Evolutionary conservation across 805 yeast species (phyloP).

Genomic region (Spencermartinsiella europaea): DNA sequence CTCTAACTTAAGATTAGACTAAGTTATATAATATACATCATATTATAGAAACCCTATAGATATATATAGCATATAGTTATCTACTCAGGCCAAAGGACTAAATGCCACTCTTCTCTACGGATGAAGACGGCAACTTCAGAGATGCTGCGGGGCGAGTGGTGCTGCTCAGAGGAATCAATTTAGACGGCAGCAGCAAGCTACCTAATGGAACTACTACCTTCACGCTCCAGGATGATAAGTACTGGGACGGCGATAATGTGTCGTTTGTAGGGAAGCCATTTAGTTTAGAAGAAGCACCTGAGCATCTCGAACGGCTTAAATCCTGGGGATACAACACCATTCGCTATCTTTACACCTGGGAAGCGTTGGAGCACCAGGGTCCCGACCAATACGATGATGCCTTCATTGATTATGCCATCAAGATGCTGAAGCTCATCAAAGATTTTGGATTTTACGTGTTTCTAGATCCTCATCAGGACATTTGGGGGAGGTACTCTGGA

Average conservation of each 20-base stretch:
- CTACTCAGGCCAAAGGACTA: too few species aligned
- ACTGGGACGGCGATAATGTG: slow-evolving; percentile 63
- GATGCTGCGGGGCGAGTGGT: slow-evolving; percentile 51
- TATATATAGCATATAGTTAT: too few species aligned
- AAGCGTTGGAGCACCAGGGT: slow-evolving; percentile 81
- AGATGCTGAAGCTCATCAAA: slow-evolving; percentile 53
- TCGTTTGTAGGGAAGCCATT: slow-evolving; percentile 79
- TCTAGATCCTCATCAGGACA: slow-evolving; percentile 89
- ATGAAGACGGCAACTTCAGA: slow-evolving; percentile 52
- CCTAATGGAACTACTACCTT: slow-evolving; percentile 46
- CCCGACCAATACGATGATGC: slow-evolving; percentile 79
- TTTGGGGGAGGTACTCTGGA: slow-evolving; percentile 86
- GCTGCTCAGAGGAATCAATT: slow-evolving; percentile 69
- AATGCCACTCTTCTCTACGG: slow-evolving; percentile 18
- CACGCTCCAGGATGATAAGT: slow-evolving; percentile 32
- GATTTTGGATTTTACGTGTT: slow-evolving; percentile 69
- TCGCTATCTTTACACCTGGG: slow-evolving; percentile 83
- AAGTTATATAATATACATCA: too few species aligned
- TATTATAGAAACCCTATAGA: too few species aligned
- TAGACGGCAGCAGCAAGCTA: slow-evolving; percentile 67
- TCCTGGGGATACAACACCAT: slow-evolving; percentile 77
- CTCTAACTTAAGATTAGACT: too few species aligned
- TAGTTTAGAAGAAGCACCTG: slow-evolving; percentile 63
- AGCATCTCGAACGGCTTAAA: slow-evolving; percentile 64
- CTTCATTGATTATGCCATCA: slow-evolving; percentile 63